Evolutionary conservation across 805 yeast genomes (phyloP).

Genomic region (Hanseniaspora meyeri): DNA sequence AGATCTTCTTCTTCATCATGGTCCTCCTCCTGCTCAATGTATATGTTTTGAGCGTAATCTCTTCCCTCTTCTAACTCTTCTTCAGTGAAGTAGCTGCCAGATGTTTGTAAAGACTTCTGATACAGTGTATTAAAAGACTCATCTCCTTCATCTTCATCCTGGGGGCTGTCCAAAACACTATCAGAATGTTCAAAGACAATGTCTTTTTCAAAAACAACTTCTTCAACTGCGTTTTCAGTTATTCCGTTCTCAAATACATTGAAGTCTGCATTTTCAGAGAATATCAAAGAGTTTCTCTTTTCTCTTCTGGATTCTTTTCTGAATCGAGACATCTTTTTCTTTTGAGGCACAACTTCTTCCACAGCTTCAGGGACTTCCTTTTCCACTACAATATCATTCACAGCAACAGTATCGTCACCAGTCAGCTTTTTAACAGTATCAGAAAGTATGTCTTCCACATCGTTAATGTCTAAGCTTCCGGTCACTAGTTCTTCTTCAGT

Average conservation of each 20-base stretch:
- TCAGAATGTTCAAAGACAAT: not conserved
- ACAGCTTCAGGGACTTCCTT: constrained; percentile 11
- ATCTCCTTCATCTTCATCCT: not conserved
- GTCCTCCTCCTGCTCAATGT: constrained; percentile 2
- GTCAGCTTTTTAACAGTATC: constrained; percentile 18
- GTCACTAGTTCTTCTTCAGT: not conserved
- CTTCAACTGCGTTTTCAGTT: not conserved
- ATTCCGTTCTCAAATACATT: not conserved
- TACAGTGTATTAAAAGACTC: constrained; percentile 4
- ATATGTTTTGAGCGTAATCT: constrained; percentile 1
- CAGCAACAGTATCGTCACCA: constrained; percentile 26
- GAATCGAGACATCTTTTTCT: constrained; percentile 24
- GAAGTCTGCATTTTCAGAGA: not conserved
- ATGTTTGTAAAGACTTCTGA: not conserved
- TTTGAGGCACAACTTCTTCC: constrained; percentile 13
- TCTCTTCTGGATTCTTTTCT: constrained; percentile 18
- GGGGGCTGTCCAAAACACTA: not conserved
- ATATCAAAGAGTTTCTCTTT: constrained; percentile 8
- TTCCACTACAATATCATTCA: constrained; percentile 23
- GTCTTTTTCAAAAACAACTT: not conserved
- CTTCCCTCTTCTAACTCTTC: constrained; percentile 1
- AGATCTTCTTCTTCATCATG: constrained; percentile 7
- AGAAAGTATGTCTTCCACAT: not conserved
- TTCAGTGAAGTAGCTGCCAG: constrained; percentile 1
- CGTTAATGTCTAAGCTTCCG: not conserved